Conservation (phyloP, 805 yeast genomes). For the Metschnikowia amazonensis region DNA sequence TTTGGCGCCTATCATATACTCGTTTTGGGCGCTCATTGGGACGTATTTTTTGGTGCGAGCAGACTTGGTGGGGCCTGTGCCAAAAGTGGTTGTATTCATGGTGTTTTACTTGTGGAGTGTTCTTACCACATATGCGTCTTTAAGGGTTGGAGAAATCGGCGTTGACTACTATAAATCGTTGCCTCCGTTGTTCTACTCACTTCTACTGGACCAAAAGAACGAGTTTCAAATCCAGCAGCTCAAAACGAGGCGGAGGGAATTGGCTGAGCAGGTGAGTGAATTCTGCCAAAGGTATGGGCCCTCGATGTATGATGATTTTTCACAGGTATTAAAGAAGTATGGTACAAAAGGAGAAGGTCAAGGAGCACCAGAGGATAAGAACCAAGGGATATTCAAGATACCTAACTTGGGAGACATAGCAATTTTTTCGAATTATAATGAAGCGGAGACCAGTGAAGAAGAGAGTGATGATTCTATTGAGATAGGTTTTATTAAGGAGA, state of each 20-base stretch:
- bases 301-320: slow-evolving; percentile 35
- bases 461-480: neutral
- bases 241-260: slow-evolving; percentile 25
- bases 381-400: slow-evolving; percentile 10
- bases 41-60: slow-evolving; percentile 17
- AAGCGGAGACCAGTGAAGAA: neutral
- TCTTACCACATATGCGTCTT: slow-evolving; percentile 39
- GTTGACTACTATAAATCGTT: slow-evolving; percentile 40
- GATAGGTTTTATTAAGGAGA: neutral
- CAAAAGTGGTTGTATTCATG: slow-evolving; percentile 23
- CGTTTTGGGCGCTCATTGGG: slow-evolving; percentile 36
- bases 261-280: slow-evolving; percentile 28
- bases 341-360: neutral
- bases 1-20: slow-evolving; percentile 38
- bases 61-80: slow-evolving; percentile 10
- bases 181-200: slow-evolving; percentile 33
- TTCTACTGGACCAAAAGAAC: slow-evolving; percentile 28
- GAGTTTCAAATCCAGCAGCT: slow-evolving; percentile 31
- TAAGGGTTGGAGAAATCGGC: slow-evolving; percentile 41
- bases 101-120: slow-evolving; percentile 35
- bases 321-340: slow-evolving; percentile 17
- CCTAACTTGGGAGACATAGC: slow-evolving; percentile 27
- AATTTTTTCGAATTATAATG: slow-evolving; percentile 23
- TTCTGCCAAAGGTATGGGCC: slow-evolving; percentile 40
- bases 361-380: no score